Base-by-base conservation (phyloP, 2,329 filamentous ascomycete genomes). In the Fusarium veterinarium region DNA sequence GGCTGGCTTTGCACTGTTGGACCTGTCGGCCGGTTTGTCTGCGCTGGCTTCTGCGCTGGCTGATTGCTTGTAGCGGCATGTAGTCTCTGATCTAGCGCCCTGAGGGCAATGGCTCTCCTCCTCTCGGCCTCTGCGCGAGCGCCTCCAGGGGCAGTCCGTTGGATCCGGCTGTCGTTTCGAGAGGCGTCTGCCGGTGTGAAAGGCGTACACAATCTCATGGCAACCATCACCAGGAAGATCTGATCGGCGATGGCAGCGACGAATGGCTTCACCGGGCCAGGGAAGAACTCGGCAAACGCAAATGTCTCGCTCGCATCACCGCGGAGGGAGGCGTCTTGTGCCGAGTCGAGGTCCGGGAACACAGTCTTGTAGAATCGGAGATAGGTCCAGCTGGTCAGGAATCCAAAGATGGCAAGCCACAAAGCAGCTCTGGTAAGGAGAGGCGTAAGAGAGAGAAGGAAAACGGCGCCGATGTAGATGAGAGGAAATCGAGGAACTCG, bases 271-370 rank as follows among this genome's bases (percentile, higher is more conserved):
- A 93, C 85, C 6, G 92, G 90, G 53, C 92, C 93, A 0, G 96
- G 96, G 84, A 98, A 98, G 86, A 99, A 97, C 77, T 96, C 94
- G 73, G 95, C 92, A 81, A 99, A 97, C 12, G 95, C 93, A 80
- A 99, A 99, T 0, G 95, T 97, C 82, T 99, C 96, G 81, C 93
- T 97, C 40, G 96, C 94, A 81, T 99, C 96, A 71, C 96, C 96
- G 72, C 92, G 93, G 75, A 97, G 89, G 13, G 88, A 85, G 9
- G 86, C 80, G 5, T 88, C 82, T 77, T 92, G 90, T 14, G 88
- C 87, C 17, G 87, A 84, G 76, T 92, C 90, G 69, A 92, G 88
- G 76, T 92, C 91, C 61, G 91, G 90, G 78, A 92, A 91, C 65
- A 91, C 89, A 62, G 87, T 84, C 84, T 97, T 97, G 86, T 94